Evolutionary conservation across 441 rosid genomes (phyloP).

Genomic region (Biscutella auriculata): DNA sequence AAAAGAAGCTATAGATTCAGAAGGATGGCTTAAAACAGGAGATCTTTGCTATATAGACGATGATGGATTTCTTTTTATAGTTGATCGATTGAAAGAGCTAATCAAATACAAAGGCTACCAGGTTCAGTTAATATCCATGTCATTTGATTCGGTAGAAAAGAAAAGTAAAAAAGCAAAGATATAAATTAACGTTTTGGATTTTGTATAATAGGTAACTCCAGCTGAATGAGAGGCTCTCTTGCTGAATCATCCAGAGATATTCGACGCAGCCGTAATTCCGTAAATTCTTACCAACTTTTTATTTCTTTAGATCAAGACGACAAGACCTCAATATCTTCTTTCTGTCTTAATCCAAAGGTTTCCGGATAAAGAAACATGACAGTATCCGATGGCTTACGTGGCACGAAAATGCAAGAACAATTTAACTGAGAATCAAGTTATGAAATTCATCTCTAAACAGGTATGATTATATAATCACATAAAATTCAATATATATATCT

Average conservation of each 20-base stretch:
- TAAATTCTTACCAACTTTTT: slow-evolving; percentile 7
- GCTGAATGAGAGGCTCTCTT: slow-evolving; percentile 80
- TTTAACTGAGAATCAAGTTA: slow-evolving; percentile 32
- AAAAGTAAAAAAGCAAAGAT: too few species aligned
- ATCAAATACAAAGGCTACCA: slow-evolving; percentile 92
- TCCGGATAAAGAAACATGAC: slow-evolving; percentile 69
- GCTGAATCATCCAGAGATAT: slow-evolving; percentile 47
- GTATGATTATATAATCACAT: not conserved
- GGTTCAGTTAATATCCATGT: slow-evolving; percentile 23
- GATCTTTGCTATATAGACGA: slow-evolving; percentile 78
- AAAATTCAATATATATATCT: too few species aligned
- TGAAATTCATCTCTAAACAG: slow-evolving; percentile 50
- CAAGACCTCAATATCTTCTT: too few species aligned
- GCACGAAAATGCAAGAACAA: slow-evolving; percentile 35
- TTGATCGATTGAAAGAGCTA: slow-evolving; percentile 76
- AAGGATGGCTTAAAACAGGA: slow-evolving; percentile 87
- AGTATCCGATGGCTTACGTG: slow-evolving; percentile 75
- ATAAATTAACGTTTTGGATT: not conserved
- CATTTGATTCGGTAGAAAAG: not conserved
- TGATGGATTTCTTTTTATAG: slow-evolving; percentile 67
- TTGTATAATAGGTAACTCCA: slow-evolving; percentile 63
- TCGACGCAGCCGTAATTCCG: slow-evolving; percentile 85
- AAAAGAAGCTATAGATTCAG: slow-evolving; percentile 37
- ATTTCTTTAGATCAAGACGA: not conserved
- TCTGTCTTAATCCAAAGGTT: too few species aligned